Evolutionary conservation across 305 asterid genomes (phyloP).

Genomic region (Striga hermonthica): DNA sequence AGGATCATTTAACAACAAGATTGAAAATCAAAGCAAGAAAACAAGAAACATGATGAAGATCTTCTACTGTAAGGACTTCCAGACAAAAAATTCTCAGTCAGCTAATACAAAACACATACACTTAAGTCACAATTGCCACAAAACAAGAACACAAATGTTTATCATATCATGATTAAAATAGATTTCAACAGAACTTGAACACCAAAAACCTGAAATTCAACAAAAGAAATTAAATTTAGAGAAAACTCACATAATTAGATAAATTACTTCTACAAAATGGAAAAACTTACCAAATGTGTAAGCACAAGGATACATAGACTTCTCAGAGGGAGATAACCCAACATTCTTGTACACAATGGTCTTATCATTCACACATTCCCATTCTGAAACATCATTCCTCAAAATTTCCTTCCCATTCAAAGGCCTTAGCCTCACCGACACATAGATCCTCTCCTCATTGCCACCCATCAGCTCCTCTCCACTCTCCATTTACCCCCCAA

Average conservation of each 20-base stretch:
- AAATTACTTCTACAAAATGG: too few species aligned
- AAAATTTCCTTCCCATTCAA: slow-evolving; percentile 67
- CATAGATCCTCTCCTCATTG: slow-evolving; percentile 72
- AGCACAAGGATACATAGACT: slow-evolving; percentile 82
- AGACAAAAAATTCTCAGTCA: not conserved
- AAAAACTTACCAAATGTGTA: slow-evolving; percentile 45
- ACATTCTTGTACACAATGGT: slow-evolving; percentile 75
- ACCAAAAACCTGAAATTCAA: too few species aligned
- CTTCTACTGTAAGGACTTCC: not conserved
- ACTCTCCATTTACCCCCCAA: slow-evolving; percentile 46
- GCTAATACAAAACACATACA: slow-evolving; percentile 24
- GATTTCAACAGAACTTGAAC: too few species aligned
- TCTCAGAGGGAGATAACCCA: slow-evolving; percentile 65
- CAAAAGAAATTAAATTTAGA: too few species aligned
- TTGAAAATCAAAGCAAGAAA: slow-evolving; percentile 4
- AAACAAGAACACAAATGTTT: not conserved
- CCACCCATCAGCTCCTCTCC: slow-evolving; percentile 46
- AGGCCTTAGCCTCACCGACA: slow-evolving; percentile 94
- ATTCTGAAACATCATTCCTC: slow-evolving; percentile 81
- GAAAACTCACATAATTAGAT: too few species aligned
- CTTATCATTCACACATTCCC: slow-evolving; percentile 89
- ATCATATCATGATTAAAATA: too few species aligned
- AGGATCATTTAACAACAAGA: not conserved
- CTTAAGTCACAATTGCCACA: not conserved
- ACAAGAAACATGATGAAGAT: too few species aligned